Evolutionary conservation across 371 early-diverging fungal genomes (phyloP).

Genomic region (Mycotypha africana): DNA sequence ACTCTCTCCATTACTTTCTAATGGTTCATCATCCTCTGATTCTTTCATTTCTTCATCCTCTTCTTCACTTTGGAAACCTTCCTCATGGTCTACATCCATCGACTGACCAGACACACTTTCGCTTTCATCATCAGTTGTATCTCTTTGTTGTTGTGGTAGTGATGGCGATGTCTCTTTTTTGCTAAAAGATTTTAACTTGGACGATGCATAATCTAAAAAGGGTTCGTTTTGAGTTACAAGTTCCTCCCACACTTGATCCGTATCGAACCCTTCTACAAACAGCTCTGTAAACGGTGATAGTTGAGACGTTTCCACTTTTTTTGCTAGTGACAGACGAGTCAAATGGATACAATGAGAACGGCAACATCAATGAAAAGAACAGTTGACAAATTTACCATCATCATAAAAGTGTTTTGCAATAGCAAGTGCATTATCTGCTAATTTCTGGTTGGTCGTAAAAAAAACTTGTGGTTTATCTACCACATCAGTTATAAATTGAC

Average conservation of each 20-base stretch:
- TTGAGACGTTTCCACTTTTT: conserved; percentile 35
- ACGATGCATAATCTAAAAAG: conserved; percentile 59
- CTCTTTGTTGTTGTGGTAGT: neutral
- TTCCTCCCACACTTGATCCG: conserved; percentile 92
- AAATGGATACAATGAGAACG: neutral
- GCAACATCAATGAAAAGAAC: neutral
- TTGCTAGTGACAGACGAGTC: conserved; percentile 35
- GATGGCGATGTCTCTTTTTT: neutral
- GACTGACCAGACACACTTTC: conserved; percentile 18
- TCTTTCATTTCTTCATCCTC: conserved; percentile 20
- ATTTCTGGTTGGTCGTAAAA: conserved; percentile 31
- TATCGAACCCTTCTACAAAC: conserved; percentile 74
- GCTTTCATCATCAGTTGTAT: conserved; percentile 13
- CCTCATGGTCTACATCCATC: conserved; percentile 32
- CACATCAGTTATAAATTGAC: conserved; percentile 29
- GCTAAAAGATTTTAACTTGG: conserved; percentile 39
- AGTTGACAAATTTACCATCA: conserved; percentile 26
- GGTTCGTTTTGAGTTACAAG: conserved; percentile 81
- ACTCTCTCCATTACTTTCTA: conserved; percentile 20
- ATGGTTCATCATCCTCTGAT: conserved; percentile 23
- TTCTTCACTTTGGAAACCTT: conserved; percentile 18
- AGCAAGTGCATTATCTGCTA: conserved; percentile 30
- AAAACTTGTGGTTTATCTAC: conserved; percentile 50
- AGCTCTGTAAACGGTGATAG: conserved; percentile 57
- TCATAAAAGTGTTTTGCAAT: conserved; percentile 53